Evolutionary conservation across 1,139 yeast species (phyloP).

Genomic region (Yamadazyma triangularis): DNA sequence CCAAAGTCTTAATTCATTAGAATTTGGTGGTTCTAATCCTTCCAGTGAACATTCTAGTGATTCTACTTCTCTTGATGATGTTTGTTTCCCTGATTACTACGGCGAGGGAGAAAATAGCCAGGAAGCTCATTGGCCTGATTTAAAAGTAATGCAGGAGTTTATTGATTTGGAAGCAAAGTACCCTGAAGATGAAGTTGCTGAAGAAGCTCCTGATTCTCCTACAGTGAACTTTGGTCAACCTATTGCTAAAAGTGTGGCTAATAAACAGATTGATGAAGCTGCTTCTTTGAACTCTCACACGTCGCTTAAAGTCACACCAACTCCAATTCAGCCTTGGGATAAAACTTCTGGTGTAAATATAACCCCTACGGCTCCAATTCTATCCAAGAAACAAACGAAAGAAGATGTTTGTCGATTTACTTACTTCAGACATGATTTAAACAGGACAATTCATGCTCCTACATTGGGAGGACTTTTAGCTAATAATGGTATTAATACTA

Average conservation of each 20-base stretch:
- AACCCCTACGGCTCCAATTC: slow-evolving; percentile 22
- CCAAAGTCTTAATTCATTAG: slow-evolving; percentile 27
- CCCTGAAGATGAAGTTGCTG: neutral
- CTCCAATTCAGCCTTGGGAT: slow-evolving; percentile 76
- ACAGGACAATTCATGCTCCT: slow-evolving; percentile 86
- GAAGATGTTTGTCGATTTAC: slow-evolving; percentile 60
- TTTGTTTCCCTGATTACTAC: slow-evolving; percentile 65
- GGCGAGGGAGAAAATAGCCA: slow-evolving; percentile 20
- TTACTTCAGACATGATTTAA: slow-evolving; percentile 85
- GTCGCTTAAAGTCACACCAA: slow-evolving; percentile 69
- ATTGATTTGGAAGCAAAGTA: slow-evolving; percentile 54
- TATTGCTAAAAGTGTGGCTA: slow-evolving; percentile 17
- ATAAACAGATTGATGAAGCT: slow-evolving; percentile 59
- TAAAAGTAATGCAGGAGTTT: slow-evolving; percentile 68
- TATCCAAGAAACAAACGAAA: slow-evolving; percentile 19
- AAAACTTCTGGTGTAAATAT: slow-evolving; percentile 13
- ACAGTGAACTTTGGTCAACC: slow-evolving; percentile 21
- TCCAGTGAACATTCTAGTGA: slow-evolving; percentile 68
- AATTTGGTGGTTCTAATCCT: slow-evolving; percentile 62
- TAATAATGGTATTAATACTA: slow-evolving; percentile 8
- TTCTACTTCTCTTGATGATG: slow-evolving; percentile 79
- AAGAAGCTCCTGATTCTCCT: neutral
- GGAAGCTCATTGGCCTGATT: slow-evolving; percentile 69
- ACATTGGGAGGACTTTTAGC: slow-evolving; percentile 72
- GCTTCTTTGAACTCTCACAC: slow-evolving; percentile 29